phyloP scores from a whole-genome alignment of 2,329 filamentous ascomycete species.

The Sarocladium kiliense region DNA sequence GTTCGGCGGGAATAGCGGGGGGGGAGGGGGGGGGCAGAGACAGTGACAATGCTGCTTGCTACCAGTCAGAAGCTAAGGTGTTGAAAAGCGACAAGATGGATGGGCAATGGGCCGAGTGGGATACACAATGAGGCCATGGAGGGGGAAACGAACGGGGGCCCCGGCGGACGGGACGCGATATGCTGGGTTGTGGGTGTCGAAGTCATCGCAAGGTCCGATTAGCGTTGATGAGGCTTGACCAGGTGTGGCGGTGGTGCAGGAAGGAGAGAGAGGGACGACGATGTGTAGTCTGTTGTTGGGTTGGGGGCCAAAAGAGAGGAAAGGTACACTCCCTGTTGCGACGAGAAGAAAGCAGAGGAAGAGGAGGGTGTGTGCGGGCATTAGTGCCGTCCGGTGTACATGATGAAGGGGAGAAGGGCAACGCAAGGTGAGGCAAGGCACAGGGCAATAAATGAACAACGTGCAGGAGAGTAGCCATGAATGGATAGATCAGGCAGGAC shows the following conservation, averaged over 20 bases:
- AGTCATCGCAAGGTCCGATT: neutral
- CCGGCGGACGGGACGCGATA: constrained; percentile 2
- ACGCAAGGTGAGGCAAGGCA: neutral
- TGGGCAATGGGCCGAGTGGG: neutral
- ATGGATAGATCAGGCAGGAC: too few species aligned
- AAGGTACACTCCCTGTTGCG: too few species aligned
- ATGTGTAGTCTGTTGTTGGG: neutral
- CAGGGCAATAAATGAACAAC: neutral
- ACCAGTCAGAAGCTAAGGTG: too few species aligned
- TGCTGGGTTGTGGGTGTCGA: neutral
- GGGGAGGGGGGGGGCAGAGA: too few species aligned
- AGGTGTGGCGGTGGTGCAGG: too few species aligned
- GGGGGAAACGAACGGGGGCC: neutral
- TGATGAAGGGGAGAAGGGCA: neutral
- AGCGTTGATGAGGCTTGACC: neutral
- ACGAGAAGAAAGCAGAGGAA: neutral
- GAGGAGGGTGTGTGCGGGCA: neutral
- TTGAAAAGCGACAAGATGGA: too few species aligned
- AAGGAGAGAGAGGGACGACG: too few species aligned
- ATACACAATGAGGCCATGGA: neutral
- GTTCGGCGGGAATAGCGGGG: too few species aligned
- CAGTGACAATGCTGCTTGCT: too few species aligned
- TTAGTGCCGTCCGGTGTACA: neutral
- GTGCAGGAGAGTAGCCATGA: too few species aligned
- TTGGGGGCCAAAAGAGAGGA: neutral